Evolutionary conservation across 1,139 yeast species (phyloP).

Genomic region (Candida glucosophila): DNA sequence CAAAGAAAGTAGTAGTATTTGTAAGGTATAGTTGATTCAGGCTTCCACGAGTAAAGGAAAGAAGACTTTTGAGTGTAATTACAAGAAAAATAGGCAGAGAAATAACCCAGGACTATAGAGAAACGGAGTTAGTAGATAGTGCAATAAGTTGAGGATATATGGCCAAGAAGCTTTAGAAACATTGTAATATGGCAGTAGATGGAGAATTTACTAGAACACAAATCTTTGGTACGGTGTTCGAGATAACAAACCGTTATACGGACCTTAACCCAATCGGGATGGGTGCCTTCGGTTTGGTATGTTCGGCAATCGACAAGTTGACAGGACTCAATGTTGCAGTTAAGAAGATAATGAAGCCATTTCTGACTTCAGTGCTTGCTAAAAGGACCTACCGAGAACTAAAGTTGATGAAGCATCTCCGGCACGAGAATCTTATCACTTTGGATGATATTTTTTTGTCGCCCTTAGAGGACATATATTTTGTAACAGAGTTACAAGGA

Average conservation of each 20-base stretch:
- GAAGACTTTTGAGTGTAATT: too few relatives aligned
- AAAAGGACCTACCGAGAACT: constrained; percentile 94
- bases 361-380: constrained; percentile 88
- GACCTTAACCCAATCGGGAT: constrained; percentile 96
- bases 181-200: constrained; percentile 25
- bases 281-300: constrained; percentile 98
- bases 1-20: too few relatives aligned
- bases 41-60: too few relatives aligned
- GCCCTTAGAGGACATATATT: constrained; percentile 93
- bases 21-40: too few relatives aligned
- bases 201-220: constrained; percentile 44
- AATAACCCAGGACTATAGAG: too few relatives aligned
- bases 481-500: constrained; percentile 94
- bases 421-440: constrained; percentile 91
- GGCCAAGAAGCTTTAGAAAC: neutral
- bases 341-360: constrained; percentile 95
- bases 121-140: too few relatives aligned
- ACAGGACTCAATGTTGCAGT: constrained; percentile 94
- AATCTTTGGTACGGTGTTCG: constrained; percentile 85
- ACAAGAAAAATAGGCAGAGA: too few relatives aligned
- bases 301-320: constrained; percentile 89
- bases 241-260: constrained; percentile 82
- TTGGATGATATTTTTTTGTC: constrained; percentile 90
- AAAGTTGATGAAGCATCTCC: constrained; percentile 82
- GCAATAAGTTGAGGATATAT: neutral